Percentiles rank a stretch among this genome's conserved stretches.
Conservation (phyloP, 139 green algal genomes). For the Pleodorina starrii region DNA sequence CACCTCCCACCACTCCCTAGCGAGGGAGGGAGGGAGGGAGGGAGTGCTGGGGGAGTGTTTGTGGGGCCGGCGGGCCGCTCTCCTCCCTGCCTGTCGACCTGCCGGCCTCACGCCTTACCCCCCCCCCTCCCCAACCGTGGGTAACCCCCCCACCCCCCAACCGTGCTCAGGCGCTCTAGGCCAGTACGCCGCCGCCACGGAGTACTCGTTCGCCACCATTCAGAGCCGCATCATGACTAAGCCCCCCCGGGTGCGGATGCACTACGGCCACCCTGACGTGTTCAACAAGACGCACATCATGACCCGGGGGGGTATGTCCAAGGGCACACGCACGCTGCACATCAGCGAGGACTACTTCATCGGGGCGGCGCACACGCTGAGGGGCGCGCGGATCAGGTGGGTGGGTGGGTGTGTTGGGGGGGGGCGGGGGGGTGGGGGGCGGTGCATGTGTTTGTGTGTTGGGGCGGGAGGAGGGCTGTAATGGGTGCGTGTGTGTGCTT, state of each 20-base stretch:
- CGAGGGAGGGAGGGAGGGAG: too few relatives aligned
- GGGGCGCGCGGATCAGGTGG: slow-evolving; percentile 77
- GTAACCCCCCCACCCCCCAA: background rate
- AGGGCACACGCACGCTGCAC: slow-evolving; percentile 70
- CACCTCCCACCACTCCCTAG: too few relatives aligned
- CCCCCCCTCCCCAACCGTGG: background rate
- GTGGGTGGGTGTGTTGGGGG: background rate
- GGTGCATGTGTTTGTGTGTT: background rate
- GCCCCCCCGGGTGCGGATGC: slow-evolving; percentile 82
- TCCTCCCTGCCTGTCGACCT: too few relatives aligned
- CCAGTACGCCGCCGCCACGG: slow-evolving; percentile 80
- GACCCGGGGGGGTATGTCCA: slow-evolving; percentile 65
- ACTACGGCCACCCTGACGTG: slow-evolving; percentile 94
- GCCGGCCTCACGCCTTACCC: too few relatives aligned
- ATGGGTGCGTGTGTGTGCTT: background rate
- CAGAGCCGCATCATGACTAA: slow-evolving; percentile 84
- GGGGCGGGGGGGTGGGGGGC: too few relatives aligned
- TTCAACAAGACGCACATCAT: slow-evolving; percentile 90
- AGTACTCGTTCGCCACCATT: slow-evolving; percentile 87
- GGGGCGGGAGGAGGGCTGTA: too few relatives aligned
- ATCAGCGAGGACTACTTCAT: slow-evolving; percentile 81
- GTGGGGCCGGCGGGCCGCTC: too few relatives aligned
- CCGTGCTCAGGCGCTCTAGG: slow-evolving; percentile 64
- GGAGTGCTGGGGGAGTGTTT: too few relatives aligned
- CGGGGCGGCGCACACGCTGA: slow-evolving; percentile 81